phyloP scores from a whole-genome alignment of 176 grass and related monocot genomes.

The Oryza rufipogon region DNA sequence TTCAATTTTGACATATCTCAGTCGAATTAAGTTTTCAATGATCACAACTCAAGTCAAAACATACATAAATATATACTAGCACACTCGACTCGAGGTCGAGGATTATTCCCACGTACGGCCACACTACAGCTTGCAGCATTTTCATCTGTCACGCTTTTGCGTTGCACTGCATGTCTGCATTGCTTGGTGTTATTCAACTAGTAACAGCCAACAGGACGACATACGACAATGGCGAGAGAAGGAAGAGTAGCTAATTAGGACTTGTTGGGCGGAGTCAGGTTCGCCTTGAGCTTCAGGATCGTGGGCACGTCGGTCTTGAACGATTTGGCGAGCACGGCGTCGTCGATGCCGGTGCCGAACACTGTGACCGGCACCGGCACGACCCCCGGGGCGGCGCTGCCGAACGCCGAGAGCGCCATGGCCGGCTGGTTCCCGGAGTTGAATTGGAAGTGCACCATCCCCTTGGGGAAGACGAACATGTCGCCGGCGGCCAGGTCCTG shows the following conservation, averaged over 20 bases:
- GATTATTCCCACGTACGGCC: too few species aligned
- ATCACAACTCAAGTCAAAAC: too few species aligned
- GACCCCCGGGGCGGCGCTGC: slow-evolving; percentile 16
- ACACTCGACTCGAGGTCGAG: too few species aligned
- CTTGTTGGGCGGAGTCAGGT: slow-evolving; percentile 12
- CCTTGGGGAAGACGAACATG: slow-evolving; percentile 59
- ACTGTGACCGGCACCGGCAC: slow-evolving; percentile 13
- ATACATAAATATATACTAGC: too few species aligned
- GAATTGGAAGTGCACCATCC: slow-evolving; percentile 60
- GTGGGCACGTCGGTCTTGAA: slow-evolving; percentile 43
- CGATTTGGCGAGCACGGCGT: slow-evolving; percentile 34
- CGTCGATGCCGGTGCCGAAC: slow-evolving; percentile 39
- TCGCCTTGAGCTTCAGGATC: slow-evolving; percentile 31
- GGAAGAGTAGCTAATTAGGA: background rate
- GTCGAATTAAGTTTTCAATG: too few species aligned
- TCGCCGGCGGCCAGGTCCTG: slow-evolving; percentile 40
- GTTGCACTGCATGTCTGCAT: too few species aligned
- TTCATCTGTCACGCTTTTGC: too few species aligned
- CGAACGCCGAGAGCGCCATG: slow-evolving; percentile 26
- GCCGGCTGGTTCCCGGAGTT: slow-evolving; percentile 13
- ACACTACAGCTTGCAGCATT: too few species aligned
- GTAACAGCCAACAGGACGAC: too few species aligned
- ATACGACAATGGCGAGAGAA: too few species aligned
- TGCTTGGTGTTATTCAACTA: too few species aligned
- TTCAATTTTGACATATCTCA: too few species aligned